Conservation (phyloP, 1,139 yeast genomes). For the Hemisphaericaspora xylanilytica region DNA sequence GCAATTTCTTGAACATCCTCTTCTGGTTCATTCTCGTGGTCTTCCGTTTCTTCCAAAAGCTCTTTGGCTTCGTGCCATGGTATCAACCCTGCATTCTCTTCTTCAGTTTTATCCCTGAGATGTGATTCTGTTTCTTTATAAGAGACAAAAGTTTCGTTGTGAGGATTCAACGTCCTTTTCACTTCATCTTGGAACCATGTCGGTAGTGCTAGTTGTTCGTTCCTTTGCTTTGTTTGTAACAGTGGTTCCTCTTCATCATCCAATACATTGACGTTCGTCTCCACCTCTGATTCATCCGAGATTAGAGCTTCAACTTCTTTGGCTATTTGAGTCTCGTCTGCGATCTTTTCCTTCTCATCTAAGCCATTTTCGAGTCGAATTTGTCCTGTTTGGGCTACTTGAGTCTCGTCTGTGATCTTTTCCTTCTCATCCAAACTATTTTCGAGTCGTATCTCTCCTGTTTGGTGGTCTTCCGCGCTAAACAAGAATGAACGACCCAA, state of each 20-base stretch:
- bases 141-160: conserved; percentile 12
- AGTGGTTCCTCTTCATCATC: conserved; percentile 1
- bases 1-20: conserved; percentile 13
- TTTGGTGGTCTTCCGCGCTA: conserved; percentile 7
- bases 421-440: not conserved
- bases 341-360: not conserved
- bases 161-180: conserved; percentile 16
- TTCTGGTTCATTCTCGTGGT: not conserved
- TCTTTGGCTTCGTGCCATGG: conserved; percentile 47
- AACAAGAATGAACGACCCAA: conserved; percentile 12
- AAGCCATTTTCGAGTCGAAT: conserved; percentile 1
- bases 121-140: conserved; percentile 7
- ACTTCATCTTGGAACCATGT: conserved; percentile 30
- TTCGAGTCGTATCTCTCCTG: conserved; percentile 8
- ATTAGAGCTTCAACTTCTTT: conserved; percentile 7
- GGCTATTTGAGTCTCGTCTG: not conserved
- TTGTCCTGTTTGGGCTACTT: conserved; percentile 8
- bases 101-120: conserved; percentile 27
- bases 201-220: conserved; percentile 20
- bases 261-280: not conserved
- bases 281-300: conserved; percentile 1
- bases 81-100: conserved; percentile 49
- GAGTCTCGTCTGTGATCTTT: not conserved
- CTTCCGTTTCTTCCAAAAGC: conserved; percentile 10
- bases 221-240: not conserved